Base-by-base conservation (phyloP, 371 early-diverging fungal genomes). In the Mucor velutinosus region DNA sequence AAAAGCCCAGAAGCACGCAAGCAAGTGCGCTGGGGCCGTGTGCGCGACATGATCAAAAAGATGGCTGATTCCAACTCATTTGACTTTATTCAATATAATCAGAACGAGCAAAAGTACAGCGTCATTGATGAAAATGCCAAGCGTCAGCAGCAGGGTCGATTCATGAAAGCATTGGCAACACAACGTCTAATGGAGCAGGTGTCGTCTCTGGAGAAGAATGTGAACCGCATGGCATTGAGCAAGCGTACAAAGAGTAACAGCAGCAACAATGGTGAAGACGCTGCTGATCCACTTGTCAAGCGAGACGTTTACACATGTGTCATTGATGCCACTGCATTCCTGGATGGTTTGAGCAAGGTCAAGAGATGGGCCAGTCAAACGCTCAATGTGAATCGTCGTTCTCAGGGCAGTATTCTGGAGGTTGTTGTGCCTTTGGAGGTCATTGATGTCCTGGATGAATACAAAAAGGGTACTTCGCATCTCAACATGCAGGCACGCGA, bases 401-500 rank as follows among this genome's bases (percentile, higher is more conserved):
- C 58, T 6, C 76, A 76, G 45, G 58, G 64, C 3, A 74, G 72
- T 25, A 72, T 89, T 23, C 73, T 84, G 29, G 76, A 82, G 43
- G 77, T 92, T 0, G 73, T 90, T 65, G 85, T 92, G 1, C 86
- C 92, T 10, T 69, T 82, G 14, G 88, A 88, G 43, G 91, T 88
- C 0, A 86, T 92, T 59, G 89, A 91, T 72, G 71, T 81, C 3
- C 78, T 94, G 32, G 94, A 94, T 73, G 51, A 66, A n/a, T 71
- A 89, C 62, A 94, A 94, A 65, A 90, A 91, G 71, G 92, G 92
- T 0, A 77, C 74, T 0, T 85, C 84, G 21, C 80, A 81, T 57
- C 84, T 80, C 69, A 90, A 89, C 65, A 79, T 82, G 27, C 84
- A 86, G 51, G 89, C 92, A 0, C 79, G 94, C 58, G 92, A 92